phyloP scores from a whole-genome alignment of 1,284 basidiomycete genomes.

The Microbotryum scabiosae region DNA sequence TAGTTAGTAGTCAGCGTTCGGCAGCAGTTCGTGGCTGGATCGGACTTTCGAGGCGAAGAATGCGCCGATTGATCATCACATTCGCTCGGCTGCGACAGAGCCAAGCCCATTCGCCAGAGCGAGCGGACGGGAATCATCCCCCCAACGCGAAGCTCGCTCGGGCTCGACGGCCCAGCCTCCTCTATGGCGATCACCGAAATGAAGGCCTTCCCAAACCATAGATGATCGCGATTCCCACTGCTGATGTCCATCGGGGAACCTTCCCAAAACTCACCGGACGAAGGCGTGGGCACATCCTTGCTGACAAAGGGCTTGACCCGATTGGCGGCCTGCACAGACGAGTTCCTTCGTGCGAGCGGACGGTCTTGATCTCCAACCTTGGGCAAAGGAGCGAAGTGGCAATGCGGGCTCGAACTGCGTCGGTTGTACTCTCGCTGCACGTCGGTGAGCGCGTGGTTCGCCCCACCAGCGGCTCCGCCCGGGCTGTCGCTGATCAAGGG shows the following conservation, averaged over 20 bases:
- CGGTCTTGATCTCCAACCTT: slow-evolving; percentile 18
- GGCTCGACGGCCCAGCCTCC: neutral
- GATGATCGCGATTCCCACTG: neutral
- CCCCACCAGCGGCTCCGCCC: too few species aligned
- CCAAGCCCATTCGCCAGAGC: neutral
- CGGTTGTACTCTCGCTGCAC: neutral
- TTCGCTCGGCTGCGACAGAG: slow-evolving; percentile 12
- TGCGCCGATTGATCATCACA: slow-evolving; percentile 16
- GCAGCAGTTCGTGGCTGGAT: neutral
- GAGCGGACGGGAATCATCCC: slow-evolving; percentile 1
- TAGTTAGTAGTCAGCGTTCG: neutral
- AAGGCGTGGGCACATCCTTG: neutral
- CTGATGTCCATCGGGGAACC: neutral
- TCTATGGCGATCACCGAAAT: neutral
- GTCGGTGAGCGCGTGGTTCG: too few species aligned
- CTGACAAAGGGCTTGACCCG: slow-evolving; percentile 3
- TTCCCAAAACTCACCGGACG: neutral
- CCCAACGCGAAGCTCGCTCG: neutral
- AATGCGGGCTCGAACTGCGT: slow-evolving; percentile 19
- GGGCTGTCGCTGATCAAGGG: neutral
- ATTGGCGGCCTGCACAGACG: slow-evolving; percentile 11
- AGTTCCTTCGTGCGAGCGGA: slow-evolving; percentile 19
- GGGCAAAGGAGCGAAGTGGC: slow-evolving; percentile 30
- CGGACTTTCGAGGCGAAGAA: slow-evolving; percentile 8
- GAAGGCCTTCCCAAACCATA: neutral